Conservation (phyloP, 805 yeast species). For the Lipomyces sp. region DNA sequence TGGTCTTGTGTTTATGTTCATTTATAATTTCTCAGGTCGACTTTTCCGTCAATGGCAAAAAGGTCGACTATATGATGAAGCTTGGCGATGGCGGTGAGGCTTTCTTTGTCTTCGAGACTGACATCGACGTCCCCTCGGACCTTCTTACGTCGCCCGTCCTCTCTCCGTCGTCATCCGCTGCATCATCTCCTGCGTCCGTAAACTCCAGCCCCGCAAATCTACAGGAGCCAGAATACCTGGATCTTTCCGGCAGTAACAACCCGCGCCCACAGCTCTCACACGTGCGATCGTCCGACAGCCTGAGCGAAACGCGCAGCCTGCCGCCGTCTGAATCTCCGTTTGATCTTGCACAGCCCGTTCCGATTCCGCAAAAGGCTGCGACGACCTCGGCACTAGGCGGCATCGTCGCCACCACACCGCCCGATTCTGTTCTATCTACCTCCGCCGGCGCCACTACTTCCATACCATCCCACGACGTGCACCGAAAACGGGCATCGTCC, state of each 20-base stretch:
- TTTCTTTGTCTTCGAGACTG: conserved; percentile 89
- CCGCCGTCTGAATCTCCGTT: conserved; percentile 3
- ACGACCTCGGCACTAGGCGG: neutral
- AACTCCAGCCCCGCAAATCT: conserved; percentile 24
- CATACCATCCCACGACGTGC: too few species aligned
- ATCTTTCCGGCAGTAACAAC: conserved; percentile 37
- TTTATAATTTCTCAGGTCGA: conserved; percentile 57
- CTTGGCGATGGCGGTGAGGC: conserved; percentile 98
- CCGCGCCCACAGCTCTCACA: conserved; percentile 14
- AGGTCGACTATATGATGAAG: conserved; percentile 88
- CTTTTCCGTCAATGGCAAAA: conserved; percentile 75
- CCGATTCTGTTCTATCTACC: conserved; percentile 7
- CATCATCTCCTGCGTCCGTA: conserved; percentile 30
- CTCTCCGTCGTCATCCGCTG: conserved; percentile 56
- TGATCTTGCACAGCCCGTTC: conserved; percentile 2
- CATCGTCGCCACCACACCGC: neutral
- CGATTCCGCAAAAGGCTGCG: neutral
- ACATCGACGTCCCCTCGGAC: conserved; percentile 65
- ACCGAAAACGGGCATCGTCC: conserved; percentile 11
- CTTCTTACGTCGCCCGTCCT: conserved; percentile 84
- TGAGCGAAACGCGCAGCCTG: conserved; percentile 30
- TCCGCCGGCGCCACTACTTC: conserved; percentile 2
- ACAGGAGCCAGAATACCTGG: conserved; percentile 52
- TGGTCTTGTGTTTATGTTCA: too few species aligned
- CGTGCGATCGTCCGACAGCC: conserved; percentile 8